A percentile compares a stretch with the other conserved stretches of the same genome.
phyloP scores from a whole-genome alignment of 2,329 filamentous ascomycete species.

The Neopestalotiopsis rosae region DNA sequence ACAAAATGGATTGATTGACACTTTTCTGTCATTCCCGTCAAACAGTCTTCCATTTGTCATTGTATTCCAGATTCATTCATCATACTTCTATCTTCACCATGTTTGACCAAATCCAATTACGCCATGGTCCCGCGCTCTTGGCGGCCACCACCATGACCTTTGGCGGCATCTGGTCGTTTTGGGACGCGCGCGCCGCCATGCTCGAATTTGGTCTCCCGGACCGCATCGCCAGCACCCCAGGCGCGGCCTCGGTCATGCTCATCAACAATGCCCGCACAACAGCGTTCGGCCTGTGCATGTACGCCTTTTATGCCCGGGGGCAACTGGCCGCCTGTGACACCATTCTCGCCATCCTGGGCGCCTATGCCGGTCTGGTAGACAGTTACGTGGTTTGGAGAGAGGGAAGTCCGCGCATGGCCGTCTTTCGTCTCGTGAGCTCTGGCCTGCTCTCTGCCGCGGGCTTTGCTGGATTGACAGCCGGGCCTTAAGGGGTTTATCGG shows the following conservation, averaged over 20 bases:
- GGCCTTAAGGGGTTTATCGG: not conserved
- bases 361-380: conserved; percentile 33
- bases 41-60: too few relatives aligned
- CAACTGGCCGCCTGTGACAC: conserved; percentile 28
- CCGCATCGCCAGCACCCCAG: conserved; percentile 26
- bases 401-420: conserved; percentile 19
- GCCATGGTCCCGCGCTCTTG: conserved; percentile 24
- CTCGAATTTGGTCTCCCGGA: conserved; percentile 32
- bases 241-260: conserved; percentile 28
- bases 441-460: not conserved
- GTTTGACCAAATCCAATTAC: conserved; percentile 20
- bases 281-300: conserved; percentile 28
- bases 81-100: conserved; percentile 10
- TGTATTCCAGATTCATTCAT: too few relatives aligned
- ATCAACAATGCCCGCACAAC: conserved; percentile 29
- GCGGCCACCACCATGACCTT: conserved; percentile 28
- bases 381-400: conserved; percentile 32
- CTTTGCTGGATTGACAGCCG: not conserved
- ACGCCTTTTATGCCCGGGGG: conserved; percentile 27
- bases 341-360: conserved; percentile 29
- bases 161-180: conserved; percentile 31
- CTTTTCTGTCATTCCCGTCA: too few relatives aligned
- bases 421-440: not conserved
- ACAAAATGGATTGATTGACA: too few relatives aligned
- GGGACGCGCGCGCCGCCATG: conserved; percentile 29